Percentiles rank a stretch among this genome's conserved stretches.
Conservation (phyloP, 2,329 filamentous ascomycete species). For the Venturia asperata region DNA sequence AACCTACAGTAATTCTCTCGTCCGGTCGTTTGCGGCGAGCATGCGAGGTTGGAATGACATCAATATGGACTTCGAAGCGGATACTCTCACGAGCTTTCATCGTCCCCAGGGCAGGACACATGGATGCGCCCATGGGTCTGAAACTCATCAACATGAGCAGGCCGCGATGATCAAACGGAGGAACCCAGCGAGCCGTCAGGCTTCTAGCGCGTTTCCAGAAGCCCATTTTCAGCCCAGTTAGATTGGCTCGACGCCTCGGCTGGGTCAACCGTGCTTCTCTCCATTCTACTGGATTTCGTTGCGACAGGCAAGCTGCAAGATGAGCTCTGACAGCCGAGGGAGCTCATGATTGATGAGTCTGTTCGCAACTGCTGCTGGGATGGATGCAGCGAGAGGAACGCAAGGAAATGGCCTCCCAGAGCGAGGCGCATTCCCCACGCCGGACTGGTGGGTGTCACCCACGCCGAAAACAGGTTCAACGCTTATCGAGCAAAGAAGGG, state of each 20-base stretch:
- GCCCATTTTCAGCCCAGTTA: conserved; percentile 8
- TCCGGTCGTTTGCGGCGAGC: not conserved
- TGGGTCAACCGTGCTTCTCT: not conserved
- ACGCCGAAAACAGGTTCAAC: not conserved
- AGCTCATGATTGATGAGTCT: conserved; percentile 4
- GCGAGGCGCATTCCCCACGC: not conserved
- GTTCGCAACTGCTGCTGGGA: conserved; percentile 8
- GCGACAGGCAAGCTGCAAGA: not conserved
- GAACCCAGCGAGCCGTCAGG: not conserved
- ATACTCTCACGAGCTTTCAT: conserved; percentile 3
- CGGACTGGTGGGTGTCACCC: not conserved
- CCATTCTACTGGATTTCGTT: not conserved
- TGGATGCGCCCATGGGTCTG: conserved; percentile 9
- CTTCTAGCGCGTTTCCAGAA: conserved; percentile 16
- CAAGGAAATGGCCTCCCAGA: not conserved
- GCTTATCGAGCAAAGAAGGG: not conserved
- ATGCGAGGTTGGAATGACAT: conserved; percentile 1
- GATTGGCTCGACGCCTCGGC: conserved; percentile 13
- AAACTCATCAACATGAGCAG: conserved; percentile 16
- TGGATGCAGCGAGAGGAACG: not conserved
- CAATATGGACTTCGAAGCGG: conserved; percentile 14
- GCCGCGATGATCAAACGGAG: conserved; percentile 13
- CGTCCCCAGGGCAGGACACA: not conserved
- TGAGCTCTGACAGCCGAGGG: not conserved
- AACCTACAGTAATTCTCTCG: not conserved